These are phyloP conservation scores for Groenewaldozyma tartarivorans DNA, from an alignment of 805 yeast species.

Conservation along the genomic window DNA sequence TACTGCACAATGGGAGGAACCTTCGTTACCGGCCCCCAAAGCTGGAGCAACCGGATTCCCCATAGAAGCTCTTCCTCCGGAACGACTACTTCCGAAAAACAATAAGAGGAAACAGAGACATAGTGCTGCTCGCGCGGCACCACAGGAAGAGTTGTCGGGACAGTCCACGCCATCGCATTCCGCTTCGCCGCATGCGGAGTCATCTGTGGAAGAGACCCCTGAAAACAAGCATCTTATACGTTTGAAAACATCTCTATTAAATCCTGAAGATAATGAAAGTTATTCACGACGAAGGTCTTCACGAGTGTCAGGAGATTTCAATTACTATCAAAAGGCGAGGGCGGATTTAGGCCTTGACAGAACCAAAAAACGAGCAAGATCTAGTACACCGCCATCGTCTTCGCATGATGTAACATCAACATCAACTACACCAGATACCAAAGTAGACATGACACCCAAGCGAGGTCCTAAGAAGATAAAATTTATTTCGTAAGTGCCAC, in stretches of 20 bases:
- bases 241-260: constrained; percentile 17
- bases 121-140: no score
- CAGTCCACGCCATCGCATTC: no score
- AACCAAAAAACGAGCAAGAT: neutral
- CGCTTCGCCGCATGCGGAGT: constrained; percentile 1
- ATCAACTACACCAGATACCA: constrained; percentile 8
- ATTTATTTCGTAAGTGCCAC: constrained; percentile 11
- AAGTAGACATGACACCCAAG: neutral
- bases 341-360: constrained; percentile 11
- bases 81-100: constrained; percentile 29
- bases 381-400: constrained; percentile 1
- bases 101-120: constrained; percentile 2
- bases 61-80: constrained; percentile 57
- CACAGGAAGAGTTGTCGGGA: no score
- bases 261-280: constrained; percentile 13
- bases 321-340: constrained; percentile 14
- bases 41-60: constrained; percentile 68
- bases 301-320: constrained; percentile 7
- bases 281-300: constrained; percentile 10
- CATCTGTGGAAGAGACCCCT: constrained; percentile 10
- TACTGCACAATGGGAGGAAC: constrained; percentile 13
- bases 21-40: constrained; percentile 38
- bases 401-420: constrained; percentile 5
- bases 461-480: constrained; percentile 7
- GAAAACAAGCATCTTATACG: constrained; percentile 15